Base-by-base conservation (phyloP, 2,329 filamentous ascomycete species). In the Fusarium musae region DNA sequence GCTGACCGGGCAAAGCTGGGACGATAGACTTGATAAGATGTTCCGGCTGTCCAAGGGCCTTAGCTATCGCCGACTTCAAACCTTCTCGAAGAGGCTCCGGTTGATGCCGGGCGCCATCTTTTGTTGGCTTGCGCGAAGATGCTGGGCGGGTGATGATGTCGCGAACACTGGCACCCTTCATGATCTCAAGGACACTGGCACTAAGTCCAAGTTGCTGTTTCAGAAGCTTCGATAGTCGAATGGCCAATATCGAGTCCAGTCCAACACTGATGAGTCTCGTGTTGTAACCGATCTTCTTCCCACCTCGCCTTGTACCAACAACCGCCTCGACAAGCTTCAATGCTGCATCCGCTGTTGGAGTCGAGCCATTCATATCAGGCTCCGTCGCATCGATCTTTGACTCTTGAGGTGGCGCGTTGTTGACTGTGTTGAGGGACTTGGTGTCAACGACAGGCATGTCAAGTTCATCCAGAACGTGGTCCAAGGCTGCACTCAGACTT, bases 221-320 rank as follows among this genome's bases (percentile, higher is more conserved):
- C 9, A 73, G 7, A 10, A 72, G 49, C 32, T 69, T 72, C 9
- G 64, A 73, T 9, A 72, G n/a, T 1, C 69, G 64, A 15, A 72
- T 72, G 5, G 69, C 69, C 15, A 58, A 40, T 11, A 73, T 73
- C 1, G 69, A 72, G 30, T 72, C 69, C 6, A 72, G 50, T 1
- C 69, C 69, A 2, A 60, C 19, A 11, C 44, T 73, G 13, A 73
- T 64, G 3, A 72, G 37, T 5, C 19, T 72, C 1, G 64, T 72
- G 16, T 30, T 30, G 12, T 73, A 54, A 1, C 44, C 21, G 3
- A 72, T 65, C 9, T 37, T 58, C 23, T 54, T 72, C 5, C 44
- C 36, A 7, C 28, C 13, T 3, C 44, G 39, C 9, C 69, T 57
- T 4, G n/a, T 53, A 16, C 65, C 69, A 2, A 72, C 36, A 2